Percentiles rank a stretch among this genome's conserved stretches.
phyloP scores from a whole-genome alignment of 1,139 yeast species.

The Geotrichum klebahnii region DNA sequence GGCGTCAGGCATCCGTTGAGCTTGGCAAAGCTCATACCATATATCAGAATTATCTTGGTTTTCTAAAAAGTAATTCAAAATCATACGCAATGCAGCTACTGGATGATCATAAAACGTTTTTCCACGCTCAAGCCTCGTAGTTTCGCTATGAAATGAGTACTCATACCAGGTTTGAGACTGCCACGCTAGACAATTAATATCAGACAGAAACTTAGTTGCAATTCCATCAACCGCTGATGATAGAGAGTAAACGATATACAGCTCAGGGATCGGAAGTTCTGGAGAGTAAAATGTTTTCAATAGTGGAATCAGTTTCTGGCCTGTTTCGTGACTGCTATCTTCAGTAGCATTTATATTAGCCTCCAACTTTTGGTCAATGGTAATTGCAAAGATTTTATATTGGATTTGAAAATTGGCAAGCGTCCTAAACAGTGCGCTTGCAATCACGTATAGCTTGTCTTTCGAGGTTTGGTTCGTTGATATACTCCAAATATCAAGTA shows the following conservation, averaged over 20 bases:
- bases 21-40: constrained; percentile 3
- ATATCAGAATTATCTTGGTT: neutral
- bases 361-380: neutral
- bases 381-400: constrained; percentile 6
- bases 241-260: constrained; percentile 4
- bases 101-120: constrained; percentile 7
- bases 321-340: neutral
- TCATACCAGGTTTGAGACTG: constrained; percentile 3
- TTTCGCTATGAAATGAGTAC: neutral
- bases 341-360: too few relatives aligned
- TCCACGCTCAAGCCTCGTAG: neutral
- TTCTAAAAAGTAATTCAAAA: neutral
- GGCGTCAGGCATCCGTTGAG: neutral
- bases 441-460: neutral
- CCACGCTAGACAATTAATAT: constrained; percentile 6
- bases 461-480: neutral
- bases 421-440: neutral
- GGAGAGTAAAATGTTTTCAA: constrained; percentile 1
- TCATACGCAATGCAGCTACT: constrained; percentile 8
- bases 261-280: neutral
- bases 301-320: neutral
- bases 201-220: constrained; percentile 6
- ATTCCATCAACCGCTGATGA: constrained; percentile 5
- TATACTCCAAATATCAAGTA: constrained; percentile 14
- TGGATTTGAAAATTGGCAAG: neutral